Evolutionary conservation across 306 rosid genomes (phyloP), one percentile per base, ranked within the genome.

Genomic region (Psophocarpus tetragonolobus): DNA sequence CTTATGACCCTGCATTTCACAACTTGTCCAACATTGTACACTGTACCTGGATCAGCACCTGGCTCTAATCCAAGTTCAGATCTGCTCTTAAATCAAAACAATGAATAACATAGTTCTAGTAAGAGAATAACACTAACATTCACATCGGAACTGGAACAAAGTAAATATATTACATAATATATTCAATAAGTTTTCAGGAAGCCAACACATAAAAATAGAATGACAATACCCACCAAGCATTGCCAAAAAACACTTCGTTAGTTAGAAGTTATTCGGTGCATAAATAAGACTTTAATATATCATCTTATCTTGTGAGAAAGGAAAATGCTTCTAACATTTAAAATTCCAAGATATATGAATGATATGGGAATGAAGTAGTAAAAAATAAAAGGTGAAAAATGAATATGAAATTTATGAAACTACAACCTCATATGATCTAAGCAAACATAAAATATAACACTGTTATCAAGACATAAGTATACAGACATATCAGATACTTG

Each of bases 41-140:
- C 82, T 18, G 82, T 78, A 86, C 83, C 79, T 35, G 98, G 95
- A 83, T 87, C 90, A 67, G 81, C 83, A 76, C 97, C 97, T 38
- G 97, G 87, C 82, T 91, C 97, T 79, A 95, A 67, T 74, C 91
- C 97, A 20, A 95, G 97, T 86, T 95, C 97, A 81, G 93, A 88
- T 82, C 98, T 94, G 93, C 72, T 72, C 71, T 56, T 85, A 64
- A 53, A 84, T 73, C 20, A 68, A 74, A 79, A 75, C 27, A 83
- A 50, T 63, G 45, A 82, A 65, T 72, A 69, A 71, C 35, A n/a
- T 50, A 79, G 17, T 30, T 68, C 51, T 21, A 48, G 54, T n/a
- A 41, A 39, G 65, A 26, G 17, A 73, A 41, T 39, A 71, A 7
- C 33, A 58, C 26, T 38, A 38, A 57, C 5, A 58, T 38, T 54